A percentile compares a stretch with the other conserved stretches of the same genome.
Evolutionary conservation across 345 rosid genomes (phyloP).

Genomic region (Pistacia integerrima): DNA sequence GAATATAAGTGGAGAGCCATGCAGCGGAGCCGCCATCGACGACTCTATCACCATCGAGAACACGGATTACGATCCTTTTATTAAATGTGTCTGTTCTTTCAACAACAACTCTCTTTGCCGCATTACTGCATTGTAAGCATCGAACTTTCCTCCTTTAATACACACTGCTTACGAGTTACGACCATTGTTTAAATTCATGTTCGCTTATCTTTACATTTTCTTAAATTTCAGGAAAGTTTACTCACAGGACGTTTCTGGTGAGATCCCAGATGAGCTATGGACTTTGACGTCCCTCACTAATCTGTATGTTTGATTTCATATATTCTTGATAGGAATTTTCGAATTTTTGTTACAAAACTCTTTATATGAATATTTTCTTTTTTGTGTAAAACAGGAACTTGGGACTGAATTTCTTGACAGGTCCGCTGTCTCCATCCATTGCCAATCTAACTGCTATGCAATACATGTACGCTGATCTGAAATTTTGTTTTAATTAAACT

Average conservation of each 20-base stretch:
- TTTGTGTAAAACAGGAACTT: conserved; percentile 39
- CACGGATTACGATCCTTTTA: conserved; percentile 27
- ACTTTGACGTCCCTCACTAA: conserved; percentile 41
- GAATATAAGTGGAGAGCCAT: conserved; percentile 53
- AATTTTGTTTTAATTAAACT: not conserved
- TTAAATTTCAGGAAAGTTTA: conserved; percentile 40
- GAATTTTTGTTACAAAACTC: not conserved
- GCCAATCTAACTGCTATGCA: conserved; percentile 56
- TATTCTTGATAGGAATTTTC: no score
- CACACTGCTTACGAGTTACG: no score
- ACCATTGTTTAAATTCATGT: not conserved
- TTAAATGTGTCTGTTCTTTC: conserved; percentile 50
- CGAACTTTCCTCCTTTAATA: not conserved
- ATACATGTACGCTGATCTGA: conserved; percentile 48
- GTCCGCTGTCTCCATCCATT: conserved; percentile 49
- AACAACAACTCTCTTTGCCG: conserved; percentile 42
- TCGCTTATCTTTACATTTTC: not conserved
- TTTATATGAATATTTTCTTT: not conserved
- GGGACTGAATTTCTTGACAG: conserved; percentile 50
- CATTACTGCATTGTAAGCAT: conserved; percentile 40
- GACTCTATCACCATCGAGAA: conserved; percentile 20
- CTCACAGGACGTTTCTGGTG: conserved; percentile 34
- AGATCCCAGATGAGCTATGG: conserved; percentile 58
- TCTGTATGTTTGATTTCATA: conserved; percentile 36
- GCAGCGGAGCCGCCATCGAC: conserved; percentile 44